Evolutionary conservation across 306 rosid species (phyloP).

Genomic region (Vigna trinervia): DNA sequence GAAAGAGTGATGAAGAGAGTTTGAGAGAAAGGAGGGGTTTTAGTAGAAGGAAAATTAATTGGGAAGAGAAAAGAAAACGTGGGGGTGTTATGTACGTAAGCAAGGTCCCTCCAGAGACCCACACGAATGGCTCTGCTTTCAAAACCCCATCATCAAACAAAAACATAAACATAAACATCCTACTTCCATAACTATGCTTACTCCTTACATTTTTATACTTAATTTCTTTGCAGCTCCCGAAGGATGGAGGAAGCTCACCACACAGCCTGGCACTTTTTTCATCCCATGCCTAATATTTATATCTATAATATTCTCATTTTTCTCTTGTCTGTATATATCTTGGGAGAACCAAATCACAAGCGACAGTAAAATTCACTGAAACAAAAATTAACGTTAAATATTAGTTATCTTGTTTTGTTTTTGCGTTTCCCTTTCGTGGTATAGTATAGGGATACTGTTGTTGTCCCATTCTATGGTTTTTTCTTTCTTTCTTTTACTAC

Average conservation of each 20-base stretch:
- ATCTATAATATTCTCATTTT: too few species aligned
- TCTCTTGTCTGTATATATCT: too few species aligned
- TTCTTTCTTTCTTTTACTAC: too few species aligned
- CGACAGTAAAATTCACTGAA: too few species aligned
- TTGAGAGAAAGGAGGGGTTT: conserved; percentile 27
- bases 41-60: conserved; percentile 32
- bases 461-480: background rate
- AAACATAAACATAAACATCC: background rate
- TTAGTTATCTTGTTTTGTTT: too few species aligned
- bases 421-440: background rate
- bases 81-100: conserved; percentile 38
- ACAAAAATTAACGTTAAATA: too few species aligned
- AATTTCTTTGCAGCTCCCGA: conserved; percentile 15
- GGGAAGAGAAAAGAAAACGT: conserved; percentile 33
- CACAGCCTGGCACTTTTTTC: conserved; percentile 45
- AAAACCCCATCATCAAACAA: conserved; percentile 7
- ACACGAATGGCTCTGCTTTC: conserved; percentile 58
- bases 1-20: background rate
- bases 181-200: background rate
- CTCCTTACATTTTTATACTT: background rate
- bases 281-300: background rate
- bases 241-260: conserved; percentile 38
- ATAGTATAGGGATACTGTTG: conserved; percentile 9
- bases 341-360: too few species aligned
- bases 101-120: conserved; percentile 45